Evolutionary conservation across 140 eudicot species (phyloP), one percentile per base, ranked within the genome.

Genomic region (Flaveria floridana): DNA sequence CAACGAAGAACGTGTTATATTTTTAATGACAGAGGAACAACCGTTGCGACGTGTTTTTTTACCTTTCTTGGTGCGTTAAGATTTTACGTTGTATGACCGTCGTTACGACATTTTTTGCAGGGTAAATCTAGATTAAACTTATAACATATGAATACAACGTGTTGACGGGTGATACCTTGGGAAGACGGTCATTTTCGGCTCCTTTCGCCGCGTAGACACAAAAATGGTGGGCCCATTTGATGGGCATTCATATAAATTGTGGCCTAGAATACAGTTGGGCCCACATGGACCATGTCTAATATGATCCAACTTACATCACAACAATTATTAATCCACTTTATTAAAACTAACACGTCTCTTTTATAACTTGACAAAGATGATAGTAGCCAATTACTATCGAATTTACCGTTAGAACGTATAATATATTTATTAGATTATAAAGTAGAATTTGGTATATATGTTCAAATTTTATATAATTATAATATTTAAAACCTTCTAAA

Each of bases 121-220:
- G 37, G 37, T 30, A 30, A 34, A 34, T 34, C 41, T 30, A 30
- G 14, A 5, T 4, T 63, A 15, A 62, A 56, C 30, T 59, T 7
- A 30, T 26, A 44, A 8, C 1, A 44, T 1, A 10, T 44, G 4
- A 39, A 65, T 15, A 64, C 20, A 10, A n/a, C 71, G 71, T 41
- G 50, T 66, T 39, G 71, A 65, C 2, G 20, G 30, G 5, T 26
- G 39, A 65, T 39, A 9, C 10, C 53, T 65, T 41, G 44, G 42
- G 28, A 41, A 62, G 73, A n/a, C 68, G 66, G 72, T 75, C 68
- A 69, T 69, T 73, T 50, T 80, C 84, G 77, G 41, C 26, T 14
- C 50, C 77, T 69, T 74, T 61, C 77, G 76, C 80, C 84, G 84
- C 84, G 84, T 80, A 68, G 16, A 74, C 72, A 68, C 41, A 76